These are phyloP conservation scores for Ramularia endophylla DNA, from an alignment of 2,329 filamentous ascomycete species.

Conservation along the genomic window DNA sequence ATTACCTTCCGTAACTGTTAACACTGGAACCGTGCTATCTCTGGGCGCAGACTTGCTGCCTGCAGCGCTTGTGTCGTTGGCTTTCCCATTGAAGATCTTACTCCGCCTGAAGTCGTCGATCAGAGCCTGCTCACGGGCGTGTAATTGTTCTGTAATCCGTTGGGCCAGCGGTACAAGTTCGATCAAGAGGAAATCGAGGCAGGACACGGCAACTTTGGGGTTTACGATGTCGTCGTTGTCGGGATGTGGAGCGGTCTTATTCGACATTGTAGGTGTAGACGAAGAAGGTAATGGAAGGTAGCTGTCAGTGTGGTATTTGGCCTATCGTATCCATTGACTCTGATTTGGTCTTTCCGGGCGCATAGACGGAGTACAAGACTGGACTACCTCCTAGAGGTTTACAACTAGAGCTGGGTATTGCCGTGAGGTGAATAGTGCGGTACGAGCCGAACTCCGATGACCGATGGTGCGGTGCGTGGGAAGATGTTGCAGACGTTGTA, in stretches of 20 bases:
- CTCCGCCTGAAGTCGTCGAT: slow-evolving; percentile 26
- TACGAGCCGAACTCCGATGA: too few relatives aligned
- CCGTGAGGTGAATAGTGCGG: too few relatives aligned
- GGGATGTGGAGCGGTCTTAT: slow-evolving; percentile 5
- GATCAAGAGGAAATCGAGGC: slow-evolving; percentile 90
- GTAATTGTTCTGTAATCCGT: slow-evolving; percentile 70
- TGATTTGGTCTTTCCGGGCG: not conserved
- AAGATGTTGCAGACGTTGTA: too few relatives aligned
- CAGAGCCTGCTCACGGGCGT: slow-evolving; percentile 43
- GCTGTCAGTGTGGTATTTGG: not conserved
- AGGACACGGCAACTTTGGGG: slow-evolving; percentile 62
- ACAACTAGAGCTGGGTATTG: too few relatives aligned
- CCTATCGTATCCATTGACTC: not conserved
- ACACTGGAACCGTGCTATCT: slow-evolving; percentile 12
- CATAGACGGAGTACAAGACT: too few relatives aligned
- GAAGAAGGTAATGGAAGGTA: not conserved
- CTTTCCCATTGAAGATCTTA: slow-evolving; percentile 21
- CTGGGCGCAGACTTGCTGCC: slow-evolving; percentile 10
- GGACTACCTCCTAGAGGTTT: too few relatives aligned
- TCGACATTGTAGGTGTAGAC: slow-evolving; percentile 10
- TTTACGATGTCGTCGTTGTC: slow-evolving; percentile 21
- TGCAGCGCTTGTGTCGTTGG: slow-evolving; percentile 11
- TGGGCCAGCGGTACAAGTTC: slow-evolving; percentile 94
- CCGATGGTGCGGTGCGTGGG: too few relatives aligned
- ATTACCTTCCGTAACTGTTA: slow-evolving; percentile 14